Evolutionary conservation across 2,329 filamentous ascomycete genomes (phyloP).

Genomic region (Venturiaceae sp.): DNA sequence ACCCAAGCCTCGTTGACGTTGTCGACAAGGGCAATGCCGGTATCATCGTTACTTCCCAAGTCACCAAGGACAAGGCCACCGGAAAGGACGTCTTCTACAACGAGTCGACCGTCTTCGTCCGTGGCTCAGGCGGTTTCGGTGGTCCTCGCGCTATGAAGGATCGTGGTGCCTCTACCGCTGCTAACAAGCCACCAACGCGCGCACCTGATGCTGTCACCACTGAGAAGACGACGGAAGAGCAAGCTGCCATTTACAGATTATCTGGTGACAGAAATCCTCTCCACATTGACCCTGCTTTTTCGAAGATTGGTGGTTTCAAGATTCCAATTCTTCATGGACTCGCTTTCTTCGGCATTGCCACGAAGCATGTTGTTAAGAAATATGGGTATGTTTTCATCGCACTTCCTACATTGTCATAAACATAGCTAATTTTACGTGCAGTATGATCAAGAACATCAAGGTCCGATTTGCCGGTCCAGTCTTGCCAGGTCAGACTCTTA

Average conservation of each 20-base stretch:
- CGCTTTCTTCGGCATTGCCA: constrained; percentile 85
- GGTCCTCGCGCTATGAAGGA: constrained; percentile 69
- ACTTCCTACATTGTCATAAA: neutral
- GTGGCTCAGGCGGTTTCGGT: constrained; percentile 83
- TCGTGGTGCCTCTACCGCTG: constrained; percentile 68
- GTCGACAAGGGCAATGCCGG: constrained; percentile 92
- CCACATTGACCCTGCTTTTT: constrained; percentile 89
- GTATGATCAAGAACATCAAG: constrained; percentile 78
- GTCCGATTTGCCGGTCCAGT: constrained; percentile 83
- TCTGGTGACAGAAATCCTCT: constrained; percentile 94
- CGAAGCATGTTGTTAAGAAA: constrained; percentile 78
- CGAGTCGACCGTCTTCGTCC: constrained; percentile 85
- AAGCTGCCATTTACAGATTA: constrained; percentile 86
- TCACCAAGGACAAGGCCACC: constrained; percentile 74
- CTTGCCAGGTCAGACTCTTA: constrained; percentile 74
- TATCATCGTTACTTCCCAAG: constrained; percentile 68
- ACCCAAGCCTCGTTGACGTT: constrained; percentile 79
- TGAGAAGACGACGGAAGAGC: constrained; percentile 77
- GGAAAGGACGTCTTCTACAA: constrained; percentile 96
- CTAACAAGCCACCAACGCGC: constrained; percentile 69
- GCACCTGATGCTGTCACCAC: constrained; percentile 74
- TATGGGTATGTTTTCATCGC: constrained; percentile 49
- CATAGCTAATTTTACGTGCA: constrained; percentile 38
- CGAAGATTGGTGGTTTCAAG: constrained; percentile 92
- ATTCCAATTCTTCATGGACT: constrained; percentile 93